These are phyloP conservation scores for Desmodesmus armatus DNA, from an alignment of 139 green algal species.

Conservation along the genomic window DNA sequence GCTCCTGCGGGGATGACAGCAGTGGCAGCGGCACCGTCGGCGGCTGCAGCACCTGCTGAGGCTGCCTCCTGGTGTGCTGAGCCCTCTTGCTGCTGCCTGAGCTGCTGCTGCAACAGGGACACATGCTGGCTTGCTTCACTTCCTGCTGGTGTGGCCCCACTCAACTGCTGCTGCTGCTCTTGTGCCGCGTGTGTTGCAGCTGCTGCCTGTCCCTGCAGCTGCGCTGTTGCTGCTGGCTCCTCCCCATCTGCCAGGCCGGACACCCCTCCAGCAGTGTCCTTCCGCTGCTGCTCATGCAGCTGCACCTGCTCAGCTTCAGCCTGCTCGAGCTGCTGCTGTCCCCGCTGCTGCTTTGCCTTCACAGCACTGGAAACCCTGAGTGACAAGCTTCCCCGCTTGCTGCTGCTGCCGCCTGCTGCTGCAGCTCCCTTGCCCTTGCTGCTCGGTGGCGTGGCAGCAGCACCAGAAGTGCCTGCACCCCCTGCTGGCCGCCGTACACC, in stretches of 20 bases:
- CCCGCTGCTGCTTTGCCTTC: not conserved
- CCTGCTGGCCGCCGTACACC: too few relatives aligned
- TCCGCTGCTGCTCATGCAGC: not conserved
- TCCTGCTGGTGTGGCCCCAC: too few relatives aligned
- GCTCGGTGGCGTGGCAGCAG: not conserved
- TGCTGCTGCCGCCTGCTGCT: too few relatives aligned
- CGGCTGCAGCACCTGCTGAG: not conserved
- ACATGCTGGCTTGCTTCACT: too few relatives aligned
- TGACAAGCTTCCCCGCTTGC: too few relatives aligned
- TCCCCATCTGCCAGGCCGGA: not conserved
- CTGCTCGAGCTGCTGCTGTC: not conserved
- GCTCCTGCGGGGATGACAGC: too few relatives aligned
- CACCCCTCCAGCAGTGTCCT: not conserved
- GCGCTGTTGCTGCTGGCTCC: not conserved
- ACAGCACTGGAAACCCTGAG: too few relatives aligned
- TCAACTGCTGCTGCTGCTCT: not conserved
- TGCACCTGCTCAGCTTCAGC: slow-evolving; percentile 2
- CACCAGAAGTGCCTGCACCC: not conserved
- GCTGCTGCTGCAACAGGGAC: too few relatives aligned
- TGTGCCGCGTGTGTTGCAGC: not conserved
- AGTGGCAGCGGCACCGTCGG: not conserved
- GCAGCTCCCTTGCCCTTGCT: slow-evolving; percentile 11
- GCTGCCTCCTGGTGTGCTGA: not conserved
- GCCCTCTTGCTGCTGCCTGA: too few relatives aligned
- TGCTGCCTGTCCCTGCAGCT: not conserved